phyloP scores from a whole-genome alignment of 305 asterid genomes.

The Fraxinus dipetala region DNA sequence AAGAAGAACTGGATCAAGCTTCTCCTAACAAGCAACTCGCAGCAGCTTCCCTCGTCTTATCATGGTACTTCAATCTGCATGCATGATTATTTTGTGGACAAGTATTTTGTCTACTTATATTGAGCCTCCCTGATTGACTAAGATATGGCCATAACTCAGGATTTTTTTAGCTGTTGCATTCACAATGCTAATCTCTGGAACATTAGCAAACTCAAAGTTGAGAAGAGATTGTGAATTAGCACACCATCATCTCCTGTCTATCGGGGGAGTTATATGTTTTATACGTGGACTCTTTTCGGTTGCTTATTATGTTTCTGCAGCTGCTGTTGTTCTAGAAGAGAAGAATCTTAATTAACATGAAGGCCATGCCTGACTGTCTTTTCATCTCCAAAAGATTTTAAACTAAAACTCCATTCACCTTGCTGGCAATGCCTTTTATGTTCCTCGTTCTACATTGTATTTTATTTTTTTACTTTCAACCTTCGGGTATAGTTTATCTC shows the following conservation, averaged over 20 bases:
- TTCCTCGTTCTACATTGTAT: background rate
- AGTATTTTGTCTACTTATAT: background rate
- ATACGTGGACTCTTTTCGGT: conserved; percentile 72
- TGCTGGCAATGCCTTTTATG: background rate
- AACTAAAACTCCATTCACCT: background rate
- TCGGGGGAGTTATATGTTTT: conserved; percentile 78
- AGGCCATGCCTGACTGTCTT: conserved; percentile 34
- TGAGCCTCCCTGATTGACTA: no score
- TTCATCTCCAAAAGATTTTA: background rate
- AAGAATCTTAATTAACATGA: conserved; percentile 33
- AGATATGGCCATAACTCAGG: conserved; percentile 36
- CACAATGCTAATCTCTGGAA: conserved; percentile 61
- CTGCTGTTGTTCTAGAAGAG: conserved; percentile 52
- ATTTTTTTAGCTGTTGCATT: conserved; percentile 56
- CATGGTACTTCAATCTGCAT: conserved; percentile 44
- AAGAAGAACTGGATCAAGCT: conserved; percentile 58
- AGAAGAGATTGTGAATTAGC: conserved; percentile 63
- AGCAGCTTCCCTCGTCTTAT: conserved; percentile 56
- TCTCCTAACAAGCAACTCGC: conserved; percentile 74
- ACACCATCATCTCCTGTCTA: conserved; percentile 49
- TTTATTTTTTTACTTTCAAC: background rate
- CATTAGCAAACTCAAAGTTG: conserved; percentile 53
- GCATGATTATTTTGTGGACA: no score
- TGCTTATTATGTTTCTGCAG: conserved; percentile 58
- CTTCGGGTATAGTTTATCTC: background rate